Evolutionary conservation across 495 filamentous ascomycete genomes (phyloP), one percentile per base, ranked within the genome.

Genomic region (Chaetomidium leptoderma): DNA sequence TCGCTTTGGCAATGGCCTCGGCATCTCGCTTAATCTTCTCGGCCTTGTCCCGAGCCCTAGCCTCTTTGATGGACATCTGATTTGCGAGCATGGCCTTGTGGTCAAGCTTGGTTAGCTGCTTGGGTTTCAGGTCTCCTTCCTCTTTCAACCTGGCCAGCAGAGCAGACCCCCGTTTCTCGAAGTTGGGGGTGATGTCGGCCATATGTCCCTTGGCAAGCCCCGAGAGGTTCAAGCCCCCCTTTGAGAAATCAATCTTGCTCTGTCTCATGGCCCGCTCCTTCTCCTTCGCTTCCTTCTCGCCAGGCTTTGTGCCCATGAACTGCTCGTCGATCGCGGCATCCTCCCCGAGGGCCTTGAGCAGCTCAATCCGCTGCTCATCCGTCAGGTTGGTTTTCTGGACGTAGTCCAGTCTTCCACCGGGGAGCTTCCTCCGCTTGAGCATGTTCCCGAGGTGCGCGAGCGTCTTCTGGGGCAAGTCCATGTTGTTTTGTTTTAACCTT

Each of bases 281-380:
- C 48, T 63, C 60, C 30, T 43, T 64, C 5, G 55, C 54, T 43
- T 65, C 66, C 55, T 84, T 81, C 63, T 85, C 86, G 56, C 78
- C 81, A 32, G 76, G 70, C 52, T 78, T 78, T 43, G 62, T 65
- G 63, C 77, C 67, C 47, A 72, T 65, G 44, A 75, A 71, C 57
- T 69, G 69, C 53, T 72, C 70, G 43, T 81, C 70, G 21, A 82
- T 72, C 42, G 76, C 71, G 50, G 85, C 78, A 66, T 95, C 88
- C 10, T 85, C 84, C 40, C 93, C 90, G 10, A 96, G 70, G 9
- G 90, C 86, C 66, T 85, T 81, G 51, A 89, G 81, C 36, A 96
- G 72, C 69, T 95, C 88, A 4, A 91, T 91, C 56, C 89, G 89
- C 61, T 96, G 89, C 45, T 85, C 83, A 6, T 79, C 74, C 4